A percentile compares a stretch with the other conserved stretches of the same genome.
Conservation (phyloP, 208 protist genomes). For the Phytomonas francai region DNA sequence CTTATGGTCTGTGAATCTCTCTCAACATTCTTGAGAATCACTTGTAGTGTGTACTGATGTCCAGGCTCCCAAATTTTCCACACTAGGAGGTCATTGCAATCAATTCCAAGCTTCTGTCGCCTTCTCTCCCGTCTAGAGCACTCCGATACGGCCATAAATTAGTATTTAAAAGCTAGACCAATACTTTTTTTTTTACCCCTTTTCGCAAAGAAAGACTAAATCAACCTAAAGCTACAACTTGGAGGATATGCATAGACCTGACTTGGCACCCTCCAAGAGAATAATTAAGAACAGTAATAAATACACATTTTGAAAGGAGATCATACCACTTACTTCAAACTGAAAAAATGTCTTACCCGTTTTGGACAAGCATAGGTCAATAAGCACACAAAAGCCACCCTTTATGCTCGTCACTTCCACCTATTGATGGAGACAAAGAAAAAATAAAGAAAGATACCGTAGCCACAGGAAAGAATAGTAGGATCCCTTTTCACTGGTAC, state of each 20-base stretch:
- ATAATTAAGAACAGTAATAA: neutral
- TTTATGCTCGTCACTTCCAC: neutral
- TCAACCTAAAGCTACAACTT: neutral
- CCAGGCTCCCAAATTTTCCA: slow-evolving; percentile 86
- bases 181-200: neutral
- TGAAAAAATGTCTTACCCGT: neutral
- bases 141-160: slow-evolving; percentile 3
- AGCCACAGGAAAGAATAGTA: neutral
- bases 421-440: neutral
- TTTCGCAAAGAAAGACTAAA: neutral
- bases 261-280: neutral
- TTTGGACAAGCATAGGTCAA: neutral
- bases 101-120: slow-evolving; percentile 63
- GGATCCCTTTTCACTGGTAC: neutral
- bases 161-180: slow-evolving; percentile 1
- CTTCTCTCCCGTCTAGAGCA: slow-evolving; percentile 40
- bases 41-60: slow-evolving; percentile 72
- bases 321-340: neutral
- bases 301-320: neutral
- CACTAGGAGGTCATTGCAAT: slow-evolving; percentile 67
- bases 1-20: slow-evolving; percentile 56
- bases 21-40: slow-evolving; percentile 87
- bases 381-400: neutral
- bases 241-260: neutral
- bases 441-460: neutral